Percentiles rank a stretch among this genome's conserved stretches.
phyloP scores from a whole-genome alignment of 2,329 filamentous ascomycete species.

The Phialemonium atrogriseum region DNA sequence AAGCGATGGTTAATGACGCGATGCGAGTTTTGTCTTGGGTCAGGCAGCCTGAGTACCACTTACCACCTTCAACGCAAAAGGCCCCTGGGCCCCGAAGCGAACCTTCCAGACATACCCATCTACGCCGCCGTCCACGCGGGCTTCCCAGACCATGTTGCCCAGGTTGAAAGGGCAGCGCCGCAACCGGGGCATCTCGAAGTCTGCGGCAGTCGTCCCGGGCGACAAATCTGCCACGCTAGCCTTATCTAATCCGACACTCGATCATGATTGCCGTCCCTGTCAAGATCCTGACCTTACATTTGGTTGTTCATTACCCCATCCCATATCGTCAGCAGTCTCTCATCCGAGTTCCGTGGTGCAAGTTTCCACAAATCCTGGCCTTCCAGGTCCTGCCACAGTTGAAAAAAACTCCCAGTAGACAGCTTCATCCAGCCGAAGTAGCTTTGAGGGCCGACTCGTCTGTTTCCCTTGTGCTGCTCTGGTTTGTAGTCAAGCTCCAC shows the following conservation, averaged over 20 bases:
- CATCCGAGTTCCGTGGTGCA: conserved; percentile 3
- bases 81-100: background rate
- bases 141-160: background rate
- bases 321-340: conserved; percentile 3
- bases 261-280: no score
- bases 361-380: conserved; percentile 3
- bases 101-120: background rate
- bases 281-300: no score
- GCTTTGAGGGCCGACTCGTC: conserved; percentile 3
- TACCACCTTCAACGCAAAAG: background rate
- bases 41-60: background rate
- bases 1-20: no score
- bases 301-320: conserved; percentile 4
- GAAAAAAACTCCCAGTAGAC: conserved; percentile 2
- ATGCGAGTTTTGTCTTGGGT: no score
- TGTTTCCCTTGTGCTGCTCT: conserved; percentile 5
- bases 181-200: background rate
- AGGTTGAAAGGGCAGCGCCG: background rate
- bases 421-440: conserved; percentile 5
- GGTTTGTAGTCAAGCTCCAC: conserved; percentile 5
- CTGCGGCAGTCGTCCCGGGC: no score
- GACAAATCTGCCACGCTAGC: no score
- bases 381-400: conserved; percentile 4
- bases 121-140: background rate
- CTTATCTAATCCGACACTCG: no score